Evolutionary conservation across 768 basidiomycete species (phyloP).

Genomic region (Filobasidium wieringae): DNA sequence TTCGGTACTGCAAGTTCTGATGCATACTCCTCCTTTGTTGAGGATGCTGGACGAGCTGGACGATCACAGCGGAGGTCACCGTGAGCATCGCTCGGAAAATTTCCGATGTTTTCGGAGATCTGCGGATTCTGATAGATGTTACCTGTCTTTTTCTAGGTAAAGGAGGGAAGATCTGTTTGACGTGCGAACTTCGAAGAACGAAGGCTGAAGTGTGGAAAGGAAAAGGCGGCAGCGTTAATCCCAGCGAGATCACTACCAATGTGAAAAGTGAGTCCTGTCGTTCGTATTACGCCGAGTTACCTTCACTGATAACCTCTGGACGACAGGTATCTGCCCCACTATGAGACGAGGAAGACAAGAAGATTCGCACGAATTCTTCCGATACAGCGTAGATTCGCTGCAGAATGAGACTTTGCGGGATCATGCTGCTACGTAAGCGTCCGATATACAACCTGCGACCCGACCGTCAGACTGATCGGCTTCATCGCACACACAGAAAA

Average conservation of each 20-base stretch:
- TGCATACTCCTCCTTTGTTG: slow-evolving; percentile 75
- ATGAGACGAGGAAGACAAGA: slow-evolving; percentile 88
- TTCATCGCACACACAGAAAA: slow-evolving; percentile 19
- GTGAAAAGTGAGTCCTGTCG: slow-evolving; percentile 51
- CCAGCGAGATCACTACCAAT: slow-evolving; percentile 53
- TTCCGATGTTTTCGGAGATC: no score
- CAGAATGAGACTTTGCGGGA: slow-evolving; percentile 73
- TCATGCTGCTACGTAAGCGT: slow-evolving; percentile 52
- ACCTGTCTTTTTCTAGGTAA: background rate
- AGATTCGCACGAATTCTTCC: slow-evolving; percentile 94
- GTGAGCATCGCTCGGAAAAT: slow-evolving; percentile 43
- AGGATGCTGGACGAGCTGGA: slow-evolving; percentile 39
- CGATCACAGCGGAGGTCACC: slow-evolving; percentile 41
- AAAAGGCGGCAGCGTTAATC: slow-evolving; percentile 47
- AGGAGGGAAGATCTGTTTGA: slow-evolving; percentile 54
- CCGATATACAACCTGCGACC: background rate
- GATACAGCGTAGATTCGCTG: slow-evolving; percentile 81
- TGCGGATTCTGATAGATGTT: no score
- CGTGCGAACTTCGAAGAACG: slow-evolving; percentile 55
- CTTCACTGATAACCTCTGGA: background rate
- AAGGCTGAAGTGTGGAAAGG: slow-evolving; percentile 45
- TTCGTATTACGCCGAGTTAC: no score
- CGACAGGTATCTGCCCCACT: slow-evolving; percentile 73
- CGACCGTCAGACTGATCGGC: background rate
- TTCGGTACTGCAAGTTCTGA: slow-evolving; percentile 79